Conservation (phyloP, 1,139 yeast genomes). For the Lodderomyces parapsilosis region DNA sequence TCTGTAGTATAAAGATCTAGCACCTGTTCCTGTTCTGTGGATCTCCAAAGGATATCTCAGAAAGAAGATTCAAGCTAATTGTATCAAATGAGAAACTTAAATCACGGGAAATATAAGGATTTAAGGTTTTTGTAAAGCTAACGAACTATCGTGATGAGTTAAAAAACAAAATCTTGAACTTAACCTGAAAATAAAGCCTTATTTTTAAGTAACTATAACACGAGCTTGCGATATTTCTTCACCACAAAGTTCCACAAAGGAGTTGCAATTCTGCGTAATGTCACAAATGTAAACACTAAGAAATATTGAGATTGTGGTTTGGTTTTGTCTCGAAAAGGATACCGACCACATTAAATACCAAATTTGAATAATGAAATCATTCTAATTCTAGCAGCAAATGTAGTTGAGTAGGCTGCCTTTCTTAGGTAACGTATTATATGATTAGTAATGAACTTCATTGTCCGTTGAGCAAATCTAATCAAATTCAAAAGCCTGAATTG, state of each 20-base stretch:
- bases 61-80: neutral
- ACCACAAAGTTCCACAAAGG: neutral
- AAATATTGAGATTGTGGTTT: neutral
- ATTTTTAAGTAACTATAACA: neutral
- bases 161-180: neutral
- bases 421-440: neutral
- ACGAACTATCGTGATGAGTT: too few species aligned
- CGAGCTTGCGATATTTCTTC: neutral
- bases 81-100: neutral
- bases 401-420: neutral
- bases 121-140: too few species aligned
- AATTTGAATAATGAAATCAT: too few species aligned
- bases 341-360: neutral
- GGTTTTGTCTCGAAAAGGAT: neutral
- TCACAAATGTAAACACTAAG: neutral
- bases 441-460: neutral
- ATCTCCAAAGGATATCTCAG: neutral
- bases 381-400: too few species aligned
- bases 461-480: neutral
- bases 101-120: neutral
- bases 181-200: neutral
- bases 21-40: neutral
- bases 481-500: too few species aligned
- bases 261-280: neutral
- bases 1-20: neutral